Base-by-base conservation (phyloP, 2,329 filamentous ascomycete species). In the Aspergillus intermedius region DNA sequence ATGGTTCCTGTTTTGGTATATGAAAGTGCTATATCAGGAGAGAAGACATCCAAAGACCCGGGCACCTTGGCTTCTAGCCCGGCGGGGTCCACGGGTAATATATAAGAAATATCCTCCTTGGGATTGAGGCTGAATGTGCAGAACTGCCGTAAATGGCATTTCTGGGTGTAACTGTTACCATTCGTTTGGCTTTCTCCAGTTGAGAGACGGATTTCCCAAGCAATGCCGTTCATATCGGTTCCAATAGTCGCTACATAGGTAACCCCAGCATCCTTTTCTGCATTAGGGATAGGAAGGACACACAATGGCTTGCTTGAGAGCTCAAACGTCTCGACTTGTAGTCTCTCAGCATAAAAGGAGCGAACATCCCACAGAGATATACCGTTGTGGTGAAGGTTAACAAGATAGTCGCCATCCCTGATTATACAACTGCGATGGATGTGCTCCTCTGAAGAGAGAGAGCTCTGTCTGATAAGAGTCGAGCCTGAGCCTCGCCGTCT, bases 31-130 rank as follows among this genome's bases (percentile, higher is more conserved):
- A 94, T 82, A 62, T 95, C 90, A 35, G 85, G 82, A 9, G 89
- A 87, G 65, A 95, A 95, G 0, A 88, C 81, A 65, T 95, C 90
- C 28, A 95, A 77, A 54, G 90, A 94, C 0, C 86, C 87, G 3
- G 88, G 87, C 9, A 83, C 80, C 3, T 84, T 77, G 1, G 84
- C 80, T 35, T 79, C 75, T 9, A 86, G 83, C 1, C 90, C 91
- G 1, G 89, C 90, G 45, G 90, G 89, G 60, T 95, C 91, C 42
- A 95, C 88, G 0, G 90, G 88, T 8, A 95, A 73, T 15, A 95
- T 74, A 54, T 79, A 80, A 3, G 72, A 71, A 19, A 81, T 65
- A 49, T 78, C 75, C 47, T 77, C 73, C 5, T 74, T 66, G 32
- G 74, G 58, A 0, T 82, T 78, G 2, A 94, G 74, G 47, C 83